These are phyloP conservation scores for Leccinum subatratum DNA, from an alignment of 1,284 basidiomycete genomes.

Conservation along the genomic window DNA sequence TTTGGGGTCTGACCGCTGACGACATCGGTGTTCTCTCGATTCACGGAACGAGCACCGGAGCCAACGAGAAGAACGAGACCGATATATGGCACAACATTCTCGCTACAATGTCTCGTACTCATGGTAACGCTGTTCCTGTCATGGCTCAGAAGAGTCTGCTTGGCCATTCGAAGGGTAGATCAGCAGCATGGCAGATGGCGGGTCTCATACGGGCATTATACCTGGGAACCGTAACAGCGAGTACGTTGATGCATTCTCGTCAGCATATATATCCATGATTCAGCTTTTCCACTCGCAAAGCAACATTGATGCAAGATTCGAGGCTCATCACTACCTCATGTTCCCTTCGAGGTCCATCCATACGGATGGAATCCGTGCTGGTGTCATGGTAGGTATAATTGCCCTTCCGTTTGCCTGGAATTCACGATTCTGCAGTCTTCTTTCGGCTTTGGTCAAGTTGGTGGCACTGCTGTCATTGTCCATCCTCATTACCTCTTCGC, in stretches of 20 bases:
- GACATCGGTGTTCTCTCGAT: conserved; percentile 85
- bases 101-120: conserved; percentile 79
- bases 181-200: conserved; percentile 96
- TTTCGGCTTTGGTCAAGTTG: conserved; percentile 99
- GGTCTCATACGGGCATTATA: conserved; percentile 84
- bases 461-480: conserved; percentile 83
- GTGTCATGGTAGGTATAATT: conserved; percentile 65
- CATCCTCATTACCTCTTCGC: conserved; percentile 92
- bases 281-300: conserved; percentile 34
- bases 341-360: conserved; percentile 96
- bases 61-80: no score
- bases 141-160: conserved; percentile 97
- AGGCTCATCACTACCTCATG: conserved; percentile 86
- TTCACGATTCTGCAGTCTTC: conserved; percentile 60
- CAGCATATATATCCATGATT: conserved; percentile 22
- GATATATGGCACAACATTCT: conserved; percentile 96
- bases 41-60: conserved; percentile 93
- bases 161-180: conserved; percentile 94
- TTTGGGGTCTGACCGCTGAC: conserved; percentile 92
- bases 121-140: conserved; percentile 92
- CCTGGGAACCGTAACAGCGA: conserved; percentile 98
- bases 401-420: not conserved
- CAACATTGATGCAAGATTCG: conserved; percentile 92
- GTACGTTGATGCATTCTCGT: conserved; percentile 41
- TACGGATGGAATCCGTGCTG: conserved; percentile 87